Conservation (phyloP, 176 grass and related monocot species). For the Triticum aestivum region IWGSC_CS_RefSeq_v2.1 NC_057799.1:406311272-406311771, state of each 20-base stretch:
- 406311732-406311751: background rate
- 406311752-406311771: background rate
- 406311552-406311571: background rate
- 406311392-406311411: background rate
- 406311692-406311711: background rate
- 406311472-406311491: background rate
- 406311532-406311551: slow-evolving; percentile 7
- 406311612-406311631: background rate
- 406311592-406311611: background rate
- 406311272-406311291: background rate
- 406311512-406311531: background rate
- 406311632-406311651: background rate
- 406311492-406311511: background rate
- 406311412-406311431: background rate
- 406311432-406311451: background rate
- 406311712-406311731: background rate
- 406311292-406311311: background rate
- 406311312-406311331: background rate
- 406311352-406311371: background rate
- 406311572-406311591: background rate
- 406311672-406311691: background rate
- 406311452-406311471: too few species aligned
- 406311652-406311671: background rate
- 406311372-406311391: background rate
- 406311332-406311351: background rate